Conservation (phyloP, 192 early-diverging fungal genomes). For the Endogone sp. region DNA sequence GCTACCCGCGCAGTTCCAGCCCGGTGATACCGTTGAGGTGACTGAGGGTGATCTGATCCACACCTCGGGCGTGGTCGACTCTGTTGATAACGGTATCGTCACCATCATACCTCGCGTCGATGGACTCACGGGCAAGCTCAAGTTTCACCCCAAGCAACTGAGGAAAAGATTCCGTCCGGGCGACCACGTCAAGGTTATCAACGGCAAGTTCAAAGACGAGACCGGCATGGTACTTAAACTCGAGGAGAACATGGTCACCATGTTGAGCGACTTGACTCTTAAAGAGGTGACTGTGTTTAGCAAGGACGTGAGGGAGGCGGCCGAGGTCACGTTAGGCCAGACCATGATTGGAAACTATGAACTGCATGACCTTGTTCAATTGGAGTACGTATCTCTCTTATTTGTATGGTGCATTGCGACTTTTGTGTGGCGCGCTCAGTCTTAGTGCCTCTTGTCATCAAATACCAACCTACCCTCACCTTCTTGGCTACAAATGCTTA, state of each 20-base stretch:
- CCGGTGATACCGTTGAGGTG: constrained; percentile 87
- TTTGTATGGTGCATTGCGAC: too few relatives aligned
- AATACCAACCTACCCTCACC: not conserved
- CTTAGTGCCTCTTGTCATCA: constrained; percentile 14
- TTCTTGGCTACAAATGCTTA: constrained; percentile 8
- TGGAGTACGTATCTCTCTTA: constrained; percentile 49
- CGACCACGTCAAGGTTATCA: constrained; percentile 92
- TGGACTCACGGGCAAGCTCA: constrained; percentile 48
- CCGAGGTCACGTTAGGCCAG: constrained; percentile 61
- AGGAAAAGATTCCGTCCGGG: constrained; percentile 88
- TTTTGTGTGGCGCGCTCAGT: not conserved
- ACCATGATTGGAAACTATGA: constrained; percentile 69
- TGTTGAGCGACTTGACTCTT: constrained; percentile 67
- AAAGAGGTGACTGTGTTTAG: constrained; percentile 83
- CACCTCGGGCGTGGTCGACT: constrained; percentile 69
- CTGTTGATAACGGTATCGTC: constrained; percentile 69
- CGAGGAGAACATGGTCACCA: constrained; percentile 74
- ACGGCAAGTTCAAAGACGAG: constrained; percentile 78
- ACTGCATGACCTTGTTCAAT: constrained; percentile 82
- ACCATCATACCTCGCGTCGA: constrained; percentile 63
- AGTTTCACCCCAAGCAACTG: constrained; percentile 64
- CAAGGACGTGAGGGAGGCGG: constrained; percentile 78
- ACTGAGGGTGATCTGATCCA: constrained; percentile 80
- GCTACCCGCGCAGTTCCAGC: constrained; percentile 52
- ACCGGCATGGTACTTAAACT: constrained; percentile 88